Evolutionary conservation across 495 filamentous ascomycete species (phyloP).

Genomic region (Hypoxylon crocopeplum): DNA sequence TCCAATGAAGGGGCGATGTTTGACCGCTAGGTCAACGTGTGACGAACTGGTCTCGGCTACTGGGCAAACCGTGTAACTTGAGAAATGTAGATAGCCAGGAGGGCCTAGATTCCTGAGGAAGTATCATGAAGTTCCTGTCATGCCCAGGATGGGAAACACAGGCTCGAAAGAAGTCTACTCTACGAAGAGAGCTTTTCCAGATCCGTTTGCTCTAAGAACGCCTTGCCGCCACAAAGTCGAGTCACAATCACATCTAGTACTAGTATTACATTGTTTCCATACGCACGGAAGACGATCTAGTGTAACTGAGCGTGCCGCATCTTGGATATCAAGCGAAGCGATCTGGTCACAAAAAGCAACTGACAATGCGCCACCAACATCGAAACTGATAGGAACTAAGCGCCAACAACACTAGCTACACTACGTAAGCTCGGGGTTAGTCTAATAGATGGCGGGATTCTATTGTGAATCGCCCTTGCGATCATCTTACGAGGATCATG

Average conservation of each 20-base stretch:
- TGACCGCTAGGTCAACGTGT: slow-evolving; percentile 20
- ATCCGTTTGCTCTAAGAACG: not conserved
- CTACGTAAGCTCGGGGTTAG: too few relatives aligned
- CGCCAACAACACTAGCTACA: too few relatives aligned
- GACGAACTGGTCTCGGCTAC: slow-evolving; percentile 33
- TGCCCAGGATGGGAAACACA: not conserved
- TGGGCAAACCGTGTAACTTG: slow-evolving; percentile 20
- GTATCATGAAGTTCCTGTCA: not conserved
- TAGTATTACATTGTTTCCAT: not conserved
- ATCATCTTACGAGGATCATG: not conserved
- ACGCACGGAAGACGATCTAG: slow-evolving; percentile 23
- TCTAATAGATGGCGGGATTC: not conserved
- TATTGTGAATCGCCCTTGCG: not conserved
- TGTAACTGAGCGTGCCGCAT: slow-evolving; percentile 29
- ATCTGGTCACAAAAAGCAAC: too few relatives aligned
- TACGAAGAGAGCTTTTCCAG: not conserved
- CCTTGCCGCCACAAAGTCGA: not conserved
- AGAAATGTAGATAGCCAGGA: slow-evolving; percentile 22
- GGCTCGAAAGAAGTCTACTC: not conserved
- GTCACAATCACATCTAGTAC: not conserved
- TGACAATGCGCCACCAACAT: too few relatives aligned
- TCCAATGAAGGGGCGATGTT: slow-evolving; percentile 11
- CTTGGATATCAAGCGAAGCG: slow-evolving; percentile 18
- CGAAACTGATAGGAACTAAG: too few relatives aligned
- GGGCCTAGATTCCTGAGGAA: slow-evolving; percentile 3